These are phyloP conservation scores for Colletotrichum godetiae DNA, from an alignment of 2,329 filamentous ascomycete genomes.

Conservation along the genomic window DNA sequence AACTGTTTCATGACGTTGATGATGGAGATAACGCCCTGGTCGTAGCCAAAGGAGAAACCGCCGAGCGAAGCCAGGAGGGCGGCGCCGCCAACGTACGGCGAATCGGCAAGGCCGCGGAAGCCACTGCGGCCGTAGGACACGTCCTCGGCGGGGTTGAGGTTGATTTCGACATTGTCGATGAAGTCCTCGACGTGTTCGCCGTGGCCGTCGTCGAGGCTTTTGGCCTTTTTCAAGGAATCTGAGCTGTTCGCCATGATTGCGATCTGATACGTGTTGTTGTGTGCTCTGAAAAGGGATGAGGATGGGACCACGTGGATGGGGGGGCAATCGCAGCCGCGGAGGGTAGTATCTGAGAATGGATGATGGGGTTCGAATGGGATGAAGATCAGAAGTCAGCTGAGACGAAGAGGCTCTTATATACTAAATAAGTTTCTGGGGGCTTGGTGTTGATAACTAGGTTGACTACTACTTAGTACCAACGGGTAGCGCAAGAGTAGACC, in stretches of 20 bases:
- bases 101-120: constrained; percentile 29
- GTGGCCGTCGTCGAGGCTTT: constrained; percentile 13
- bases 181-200: constrained; percentile 30
- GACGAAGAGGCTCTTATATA: constrained; percentile 14
- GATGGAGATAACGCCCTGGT: constrained; percentile 51
- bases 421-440: neutral
- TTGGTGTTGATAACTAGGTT: constrained; percentile 7
- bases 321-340: neutral
- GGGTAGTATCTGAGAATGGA: neutral
- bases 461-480: neutral
- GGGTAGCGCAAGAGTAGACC: neutral
- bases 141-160: constrained; percentile 24
- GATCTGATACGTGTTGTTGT: neutral
- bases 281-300: neutral
- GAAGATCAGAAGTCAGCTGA: constrained; percentile 5
- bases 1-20: constrained; percentile 60
- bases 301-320: neutral
- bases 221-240: constrained; percentile 23
- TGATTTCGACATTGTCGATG: constrained; percentile 25
- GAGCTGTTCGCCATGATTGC: constrained; percentile 12
- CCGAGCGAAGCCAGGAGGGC: constrained; percentile 55
- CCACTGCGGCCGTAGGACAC: constrained; percentile 32
- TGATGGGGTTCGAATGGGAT: constrained; percentile 15
- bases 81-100: constrained; percentile 36
- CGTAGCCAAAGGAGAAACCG: constrained; percentile 46